These are phyloP conservation scores for Sesbania bispinosa DNA, from an alignment of 306 rosid genomes.

Conservation along the genomic window DNA sequence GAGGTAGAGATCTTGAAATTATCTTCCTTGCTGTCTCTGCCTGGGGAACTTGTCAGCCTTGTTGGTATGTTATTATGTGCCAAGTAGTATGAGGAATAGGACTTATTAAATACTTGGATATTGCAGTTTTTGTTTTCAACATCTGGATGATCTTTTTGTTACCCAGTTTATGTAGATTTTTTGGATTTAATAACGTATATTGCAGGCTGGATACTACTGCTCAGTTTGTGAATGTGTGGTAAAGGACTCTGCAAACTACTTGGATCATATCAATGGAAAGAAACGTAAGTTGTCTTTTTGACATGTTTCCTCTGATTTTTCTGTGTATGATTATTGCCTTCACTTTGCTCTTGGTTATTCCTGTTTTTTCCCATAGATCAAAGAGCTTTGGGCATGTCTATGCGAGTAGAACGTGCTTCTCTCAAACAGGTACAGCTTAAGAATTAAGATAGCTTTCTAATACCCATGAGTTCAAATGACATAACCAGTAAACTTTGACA, in stretches of 20 bases:
- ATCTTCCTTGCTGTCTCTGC: neutral
- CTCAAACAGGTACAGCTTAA: conserved; percentile 63
- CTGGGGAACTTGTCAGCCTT: neutral
- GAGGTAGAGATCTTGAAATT: neutral
- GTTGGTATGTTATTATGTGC: neutral
- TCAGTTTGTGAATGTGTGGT: conserved; percentile 99
- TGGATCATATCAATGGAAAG: conserved; percentile 99
- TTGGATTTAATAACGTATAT: conserved; percentile 2
- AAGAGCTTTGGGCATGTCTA: conserved; percentile 99
- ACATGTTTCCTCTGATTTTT: neutral
- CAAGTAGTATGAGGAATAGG: neutral
- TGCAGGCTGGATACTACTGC: conserved; percentile 96
- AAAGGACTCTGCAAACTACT: conserved; percentile 94
- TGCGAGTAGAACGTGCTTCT: conserved; percentile 95
- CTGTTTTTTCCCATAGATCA: conserved; percentile 54
- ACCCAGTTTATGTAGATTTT: neutral
- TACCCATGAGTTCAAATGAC: neutral
- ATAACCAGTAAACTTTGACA: neutral
- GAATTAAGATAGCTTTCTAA: neutral
- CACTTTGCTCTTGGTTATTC: conserved; percentile 13
- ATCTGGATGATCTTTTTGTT: conserved; percentile 4
- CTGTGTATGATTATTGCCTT: neutral
- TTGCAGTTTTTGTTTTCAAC: conserved; percentile 12
- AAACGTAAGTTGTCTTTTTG: conserved; percentile 69
- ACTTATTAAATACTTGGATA: neutral